These are phyloP conservation scores for Aspergillus funiculosus DNA, from an alignment of 495 filamentous ascomycete species.

Conservation along the genomic window DNA sequence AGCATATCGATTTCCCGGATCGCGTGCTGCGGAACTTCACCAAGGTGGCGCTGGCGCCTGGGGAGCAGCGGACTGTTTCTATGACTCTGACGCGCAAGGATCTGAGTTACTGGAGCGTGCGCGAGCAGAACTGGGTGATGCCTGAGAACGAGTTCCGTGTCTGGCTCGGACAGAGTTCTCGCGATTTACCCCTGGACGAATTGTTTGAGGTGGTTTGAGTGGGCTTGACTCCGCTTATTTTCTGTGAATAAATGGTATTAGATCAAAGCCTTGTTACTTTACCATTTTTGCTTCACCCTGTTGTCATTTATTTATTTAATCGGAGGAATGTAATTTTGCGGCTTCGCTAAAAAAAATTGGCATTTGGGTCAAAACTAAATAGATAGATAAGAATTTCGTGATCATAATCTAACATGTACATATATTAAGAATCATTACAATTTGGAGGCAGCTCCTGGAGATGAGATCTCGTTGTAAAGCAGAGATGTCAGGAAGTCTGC, in stretches of 20 bases:
- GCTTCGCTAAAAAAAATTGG: no score
- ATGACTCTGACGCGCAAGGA: conserved; percentile 75
- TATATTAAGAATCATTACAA: conserved; percentile 47
- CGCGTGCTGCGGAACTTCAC: conserved; percentile 74
- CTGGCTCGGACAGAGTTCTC: conserved; percentile 55
- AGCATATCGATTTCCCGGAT: conserved; percentile 73
- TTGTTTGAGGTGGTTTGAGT: conserved; percentile 28
- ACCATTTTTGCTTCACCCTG: no score
- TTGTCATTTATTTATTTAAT: no score
- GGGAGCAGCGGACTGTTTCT: conserved; percentile 53
- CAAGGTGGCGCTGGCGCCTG: conserved; percentile 58
- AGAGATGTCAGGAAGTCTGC: conserved; percentile 94
- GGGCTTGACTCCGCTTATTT: neutral
- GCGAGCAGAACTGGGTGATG: conserved; percentile 80
- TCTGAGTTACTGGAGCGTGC: conserved; percentile 77
- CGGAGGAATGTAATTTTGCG: no score
- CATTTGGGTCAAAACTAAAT: no score
- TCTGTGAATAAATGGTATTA: neutral
- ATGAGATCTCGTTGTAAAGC: conserved; percentile 94
- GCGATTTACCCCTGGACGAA: conserved; percentile 45
- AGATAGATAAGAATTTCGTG: no score
- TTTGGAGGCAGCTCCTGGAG: conserved; percentile 75
- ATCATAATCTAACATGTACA: conserved; percentile 7
- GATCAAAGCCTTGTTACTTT: no score
- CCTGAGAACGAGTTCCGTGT: conserved; percentile 54